phyloP scores from a whole-genome alignment of 2,329 filamentous ascomycete species.

The Xylariales sp. region DNA sequence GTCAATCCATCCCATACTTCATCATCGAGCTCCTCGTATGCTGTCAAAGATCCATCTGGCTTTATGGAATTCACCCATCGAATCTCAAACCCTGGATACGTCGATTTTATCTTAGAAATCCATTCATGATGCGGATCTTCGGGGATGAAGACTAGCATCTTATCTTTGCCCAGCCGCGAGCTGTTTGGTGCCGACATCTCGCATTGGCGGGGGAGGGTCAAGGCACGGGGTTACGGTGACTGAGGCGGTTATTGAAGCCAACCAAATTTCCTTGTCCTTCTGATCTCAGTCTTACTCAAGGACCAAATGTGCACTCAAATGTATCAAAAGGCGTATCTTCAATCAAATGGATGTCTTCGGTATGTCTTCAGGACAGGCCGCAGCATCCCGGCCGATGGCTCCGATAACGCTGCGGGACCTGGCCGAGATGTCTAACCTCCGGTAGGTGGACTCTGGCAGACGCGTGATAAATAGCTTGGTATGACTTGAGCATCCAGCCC shows the following conservation, averaged over 20 bases:
- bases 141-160: constrained; percentile 35
- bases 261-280: no score
- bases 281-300: no score
- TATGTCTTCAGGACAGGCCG: no score
- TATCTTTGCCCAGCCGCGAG: constrained; percentile 27
- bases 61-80: constrained; percentile 25
- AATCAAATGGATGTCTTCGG: not conserved
- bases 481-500: no score
- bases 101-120: constrained; percentile 25
- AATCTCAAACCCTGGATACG: constrained; percentile 34
- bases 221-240: no score
- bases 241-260: no score
- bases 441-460: no score
- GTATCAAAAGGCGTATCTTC: not conserved
- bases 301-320: not conserved
- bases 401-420: no score
- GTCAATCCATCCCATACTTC: constrained; percentile 37
- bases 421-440: no score
- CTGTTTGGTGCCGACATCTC: not conserved
- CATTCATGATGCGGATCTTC: constrained; percentile 27
- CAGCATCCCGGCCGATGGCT: not conserved
- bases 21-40: constrained; percentile 22
- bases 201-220: no score
- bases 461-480: no score
- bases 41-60: constrained; percentile 12